Conservation (phyloP, 352 stramenopile genomes). For the Pythium utonaiense region DNA sequence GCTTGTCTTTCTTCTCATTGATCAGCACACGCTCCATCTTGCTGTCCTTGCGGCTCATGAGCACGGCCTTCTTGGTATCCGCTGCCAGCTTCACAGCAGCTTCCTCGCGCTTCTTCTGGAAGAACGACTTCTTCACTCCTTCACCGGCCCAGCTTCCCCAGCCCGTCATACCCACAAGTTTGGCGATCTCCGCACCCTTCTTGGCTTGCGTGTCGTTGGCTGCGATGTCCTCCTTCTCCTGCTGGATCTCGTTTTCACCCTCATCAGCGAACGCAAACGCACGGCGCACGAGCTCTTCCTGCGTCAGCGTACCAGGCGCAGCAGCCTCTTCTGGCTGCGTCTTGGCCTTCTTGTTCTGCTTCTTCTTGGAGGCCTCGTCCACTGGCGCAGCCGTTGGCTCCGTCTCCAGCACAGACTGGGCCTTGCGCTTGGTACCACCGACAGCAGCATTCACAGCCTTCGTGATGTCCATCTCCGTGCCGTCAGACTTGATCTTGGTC, state of each 20-base stretch:
- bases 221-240: conserved; percentile 88
- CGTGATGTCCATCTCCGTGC: conserved; percentile 13
- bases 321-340: conserved; percentile 25
- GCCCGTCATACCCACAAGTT: conserved; percentile 81
- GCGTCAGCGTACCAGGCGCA: conserved; percentile 30
- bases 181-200: conserved; percentile 72
- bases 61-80: conserved; percentile 67
- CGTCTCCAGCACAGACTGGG: conserved; percentile 29
- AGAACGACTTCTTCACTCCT: conserved; percentile 71
- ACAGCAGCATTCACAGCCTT: conserved; percentile 20
- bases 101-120: conserved; percentile 80
- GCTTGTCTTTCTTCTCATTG: conserved; percentile 90
- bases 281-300: conserved; percentile 93
- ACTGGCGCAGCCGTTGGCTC: conserved; percentile 15
- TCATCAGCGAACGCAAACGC: conserved; percentile 94
- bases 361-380: conserved; percentile 21
- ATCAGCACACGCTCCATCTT: conserved; percentile 72
- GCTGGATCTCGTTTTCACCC: conserved; percentile 92
- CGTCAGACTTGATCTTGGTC: conserved; percentile 11
- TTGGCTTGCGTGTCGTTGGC: conserved; percentile 62
- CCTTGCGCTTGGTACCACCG: conserved; percentile 44
- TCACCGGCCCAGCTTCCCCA: conserved; percentile 91
- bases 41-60: conserved; percentile 67
- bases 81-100: conserved; percentile 65
- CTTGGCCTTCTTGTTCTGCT: conserved; percentile 37